Evolutionary conservation across 345 rosid genomes (phyloP).

Genomic region (Fremontodendron californicum): DNA sequence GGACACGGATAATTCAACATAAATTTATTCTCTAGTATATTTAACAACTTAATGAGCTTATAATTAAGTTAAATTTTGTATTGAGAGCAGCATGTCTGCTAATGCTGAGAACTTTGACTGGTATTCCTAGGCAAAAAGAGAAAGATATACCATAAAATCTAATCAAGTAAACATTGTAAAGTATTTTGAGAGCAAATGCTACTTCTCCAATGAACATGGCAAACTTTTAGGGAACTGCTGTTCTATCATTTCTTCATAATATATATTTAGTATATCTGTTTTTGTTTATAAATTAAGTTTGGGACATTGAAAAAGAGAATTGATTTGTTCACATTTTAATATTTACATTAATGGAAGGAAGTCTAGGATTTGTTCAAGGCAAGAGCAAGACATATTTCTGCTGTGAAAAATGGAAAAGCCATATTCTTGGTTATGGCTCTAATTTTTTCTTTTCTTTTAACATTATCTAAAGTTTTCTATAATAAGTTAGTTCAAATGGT

Average conservation of each 20-base stretch:
- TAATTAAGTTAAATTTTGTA: background rate
- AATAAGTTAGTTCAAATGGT: too few species aligned
- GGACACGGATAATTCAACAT: background rate
- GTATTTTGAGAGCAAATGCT: background rate
- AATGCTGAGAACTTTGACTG: background rate
- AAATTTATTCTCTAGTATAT: background rate
- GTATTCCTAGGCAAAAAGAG: background rate
- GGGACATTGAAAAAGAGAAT: background rate
- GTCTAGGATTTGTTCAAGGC: background rate
- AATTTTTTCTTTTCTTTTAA: too few species aligned
- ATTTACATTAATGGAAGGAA: too few species aligned
- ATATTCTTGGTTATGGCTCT: too few species aligned
- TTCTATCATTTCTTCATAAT: background rate
- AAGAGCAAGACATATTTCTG: too few species aligned
- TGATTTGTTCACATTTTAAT: background rate
- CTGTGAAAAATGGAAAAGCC: too few species aligned
- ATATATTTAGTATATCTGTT: too few species aligned
- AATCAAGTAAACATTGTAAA: background rate
- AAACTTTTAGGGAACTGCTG: background rate
- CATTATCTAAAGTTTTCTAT: too few species aligned
- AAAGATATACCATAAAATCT: background rate
- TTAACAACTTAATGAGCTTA: background rate
- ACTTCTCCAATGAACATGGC: conserved; percentile 8
- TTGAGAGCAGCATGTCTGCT: background rate
- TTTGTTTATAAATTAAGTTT: too few species aligned